These are phyloP conservation scores for Inga laurina DNA, from an alignment of 306 rosid species.

Conservation along the genomic window DNA sequence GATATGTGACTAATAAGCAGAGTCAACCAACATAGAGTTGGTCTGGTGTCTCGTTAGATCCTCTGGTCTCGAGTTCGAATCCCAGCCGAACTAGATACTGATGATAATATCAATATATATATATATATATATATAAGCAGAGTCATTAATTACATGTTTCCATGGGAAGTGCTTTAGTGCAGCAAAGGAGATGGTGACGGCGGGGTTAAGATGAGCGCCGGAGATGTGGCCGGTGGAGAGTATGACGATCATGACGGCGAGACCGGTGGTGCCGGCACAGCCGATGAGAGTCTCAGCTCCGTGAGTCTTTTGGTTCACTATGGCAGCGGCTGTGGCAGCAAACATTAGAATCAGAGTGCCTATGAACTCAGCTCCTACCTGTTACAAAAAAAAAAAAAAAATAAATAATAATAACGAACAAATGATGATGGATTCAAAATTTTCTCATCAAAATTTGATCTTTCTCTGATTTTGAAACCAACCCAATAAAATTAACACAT, in stretches of 20 bases:
- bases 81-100: too few relatives aligned
- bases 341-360: conserved; percentile 78
- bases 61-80: too few relatives aligned
- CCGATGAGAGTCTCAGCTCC: conserved; percentile 71
- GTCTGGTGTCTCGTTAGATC: too few relatives aligned
- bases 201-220: conserved; percentile 91
- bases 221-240: conserved; percentile 86
- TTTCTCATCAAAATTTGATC: not conserved
- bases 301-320: conserved; percentile 68
- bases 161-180: conserved; percentile 88
- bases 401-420: not conserved
- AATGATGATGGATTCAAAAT: not conserved
- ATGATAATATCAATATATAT: too few relatives aligned
- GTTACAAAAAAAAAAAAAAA: not conserved
- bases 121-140: too few relatives aligned
- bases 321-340: conserved; percentile 72
- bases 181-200: conserved; percentile 84
- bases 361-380: conserved; percentile 95
- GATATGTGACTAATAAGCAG: too few relatives aligned
- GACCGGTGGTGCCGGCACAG: conserved; percentile 70
- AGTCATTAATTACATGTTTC: conserved; percentile 54
- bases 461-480: not conserved
- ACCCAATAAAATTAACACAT: not conserved
- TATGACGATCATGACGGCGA: conserved; percentile 78
- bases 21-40: too few relatives aligned